A percentile compares a stretch with the other conserved stretches of the same genome.
These are phyloP conservation scores for Tetradesmus obliquus DNA, from an alignment of 139 green algal genomes.

Conservation along the genomic window DNA sequence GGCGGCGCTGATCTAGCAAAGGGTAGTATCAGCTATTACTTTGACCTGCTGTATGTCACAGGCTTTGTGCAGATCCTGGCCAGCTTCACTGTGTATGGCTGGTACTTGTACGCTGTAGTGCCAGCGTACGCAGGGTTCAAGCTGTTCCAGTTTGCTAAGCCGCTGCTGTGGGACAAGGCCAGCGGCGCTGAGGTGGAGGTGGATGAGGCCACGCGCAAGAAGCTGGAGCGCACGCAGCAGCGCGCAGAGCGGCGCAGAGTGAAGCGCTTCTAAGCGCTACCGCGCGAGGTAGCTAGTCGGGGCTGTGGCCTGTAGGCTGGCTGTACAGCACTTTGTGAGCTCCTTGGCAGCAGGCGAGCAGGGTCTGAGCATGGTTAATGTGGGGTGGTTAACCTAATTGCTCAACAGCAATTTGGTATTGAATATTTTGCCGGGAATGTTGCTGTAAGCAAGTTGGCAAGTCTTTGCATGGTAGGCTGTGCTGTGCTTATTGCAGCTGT, in stretches of 20 bases:
- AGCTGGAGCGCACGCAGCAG: constrained; percentile 47
- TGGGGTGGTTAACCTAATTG: too few species aligned
- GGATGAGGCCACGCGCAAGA: constrained; percentile 47
- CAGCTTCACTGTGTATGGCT: constrained; percentile 61
- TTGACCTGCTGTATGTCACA: constrained; percentile 82
- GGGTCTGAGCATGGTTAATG: too few species aligned
- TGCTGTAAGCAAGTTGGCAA: too few species aligned
- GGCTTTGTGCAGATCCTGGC: constrained; percentile 68
- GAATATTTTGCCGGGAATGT: too few species aligned
- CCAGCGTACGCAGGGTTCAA: constrained; percentile 52
- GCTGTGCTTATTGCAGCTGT: too few species aligned
- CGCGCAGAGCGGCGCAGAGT: constrained; percentile 50
- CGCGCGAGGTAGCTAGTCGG: too few species aligned
- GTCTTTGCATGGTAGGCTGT: too few species aligned
- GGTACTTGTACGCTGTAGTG: constrained; percentile 67
- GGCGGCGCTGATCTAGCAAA: constrained; percentile 76
- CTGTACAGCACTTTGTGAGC: neutral
- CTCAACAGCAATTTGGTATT: too few species aligned
- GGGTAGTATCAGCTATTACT: constrained; percentile 76
- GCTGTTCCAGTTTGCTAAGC: constrained; percentile 38
- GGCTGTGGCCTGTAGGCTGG: neutral
- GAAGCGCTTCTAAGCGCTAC: constrained; percentile 21
- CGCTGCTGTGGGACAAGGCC: neutral
- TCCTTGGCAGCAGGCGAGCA: neutral
- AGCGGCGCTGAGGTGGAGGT: constrained; percentile 14